Base-by-base conservation (phyloP, 148 eudicot genomes). In the Rhododendron simsii region DNA sequence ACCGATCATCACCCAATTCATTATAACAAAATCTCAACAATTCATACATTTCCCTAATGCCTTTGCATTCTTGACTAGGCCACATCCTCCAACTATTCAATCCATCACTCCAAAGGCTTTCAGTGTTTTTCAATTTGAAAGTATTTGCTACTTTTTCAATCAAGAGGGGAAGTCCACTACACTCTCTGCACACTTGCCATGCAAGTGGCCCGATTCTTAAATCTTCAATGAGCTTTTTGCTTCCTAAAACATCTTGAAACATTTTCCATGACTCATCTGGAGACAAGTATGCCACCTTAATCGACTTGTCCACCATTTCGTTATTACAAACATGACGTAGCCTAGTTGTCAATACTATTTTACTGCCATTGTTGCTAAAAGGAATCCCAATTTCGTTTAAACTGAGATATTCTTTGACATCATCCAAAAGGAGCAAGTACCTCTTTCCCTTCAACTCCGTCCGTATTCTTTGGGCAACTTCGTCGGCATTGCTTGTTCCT, bases 361-460 rank as follows among this genome's bases (percentile, higher is more conserved):
- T 86, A 71, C 87, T 81, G 3, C 84, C 87, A 48, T 21, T 48
- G 67, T 15, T 44, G 33, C 80, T 14, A 14, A 16, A 0, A 65
- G 87, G 87, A 53, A 86, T 71, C 35, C 87, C 87, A 10, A 86
- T 50, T 57, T 51, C 15, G 0, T 71, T 3, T 20, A 86, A 69
- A 14, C 81, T 61, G 2, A 73, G 73, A 50, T 15, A 65, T 50
- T 53, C 35, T 23, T 71, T 86, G 2, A 86, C 87, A 53, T 86
- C 84, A 81, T 86, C 87, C 51, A 86, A 11, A 69, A 86, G 87
- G 14, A 86, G 51, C 87, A 81, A n/a, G 59, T 81, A 86, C 33
- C 51, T 86, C 84, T 50, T 75, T 0, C 21, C 81, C 28, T 65
- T 28, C 33, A 86, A 73, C 83, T 86, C 79, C 5, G 9, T 21